phyloP scores from a whole-genome alignment of 2,329 filamentous ascomycete species.

The Akanthomyces dipterigenus region DNA sequence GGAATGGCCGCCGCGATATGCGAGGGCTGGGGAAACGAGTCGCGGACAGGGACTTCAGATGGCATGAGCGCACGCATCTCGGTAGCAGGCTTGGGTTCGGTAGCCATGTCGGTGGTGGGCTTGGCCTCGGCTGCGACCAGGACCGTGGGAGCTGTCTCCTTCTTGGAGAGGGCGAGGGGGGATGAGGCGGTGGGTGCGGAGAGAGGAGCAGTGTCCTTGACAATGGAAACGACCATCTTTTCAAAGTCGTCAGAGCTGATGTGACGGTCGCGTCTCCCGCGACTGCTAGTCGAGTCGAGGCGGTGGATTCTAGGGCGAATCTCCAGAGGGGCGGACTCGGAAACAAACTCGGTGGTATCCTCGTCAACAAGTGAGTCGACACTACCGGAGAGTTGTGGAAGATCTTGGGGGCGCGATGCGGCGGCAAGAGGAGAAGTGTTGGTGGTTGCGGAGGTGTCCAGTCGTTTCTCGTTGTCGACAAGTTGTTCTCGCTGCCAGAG shows the following conservation, averaged over 20 bases:
- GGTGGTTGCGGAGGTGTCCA: conserved; percentile 37
- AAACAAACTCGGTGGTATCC: conserved; percentile 52
- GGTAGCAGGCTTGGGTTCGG: conserved; percentile 25
- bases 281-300: conserved; percentile 64
- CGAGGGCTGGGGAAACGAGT: conserved; percentile 41
- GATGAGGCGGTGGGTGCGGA: conserved; percentile 30
- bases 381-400: conserved; percentile 70
- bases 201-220: conserved; percentile 69
- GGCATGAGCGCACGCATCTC: conserved; percentile 41
- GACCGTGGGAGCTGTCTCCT: conserved; percentile 33
- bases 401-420: conserved; percentile 38
- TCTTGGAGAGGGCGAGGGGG: conserved; percentile 33
- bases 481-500: conserved; percentile 78
- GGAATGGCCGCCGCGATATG: conserved; percentile 51
- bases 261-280: conserved; percentile 75
- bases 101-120: conserved; percentile 38
- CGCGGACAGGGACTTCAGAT: conserved; percentile 52
- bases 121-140: conserved; percentile 26
- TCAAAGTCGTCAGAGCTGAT: conserved; percentile 90
- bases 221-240: conserved; percentile 90
- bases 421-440: conserved; percentile 41
- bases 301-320: conserved; percentile 63
- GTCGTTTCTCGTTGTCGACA: conserved; percentile 70
- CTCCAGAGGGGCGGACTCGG: conserved; percentile 48
- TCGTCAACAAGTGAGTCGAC: conserved; percentile 69